Evolutionary conservation across 371 early-diverging fungal species (phyloP).

Genomic region (Mucor circinelloides): DNA sequence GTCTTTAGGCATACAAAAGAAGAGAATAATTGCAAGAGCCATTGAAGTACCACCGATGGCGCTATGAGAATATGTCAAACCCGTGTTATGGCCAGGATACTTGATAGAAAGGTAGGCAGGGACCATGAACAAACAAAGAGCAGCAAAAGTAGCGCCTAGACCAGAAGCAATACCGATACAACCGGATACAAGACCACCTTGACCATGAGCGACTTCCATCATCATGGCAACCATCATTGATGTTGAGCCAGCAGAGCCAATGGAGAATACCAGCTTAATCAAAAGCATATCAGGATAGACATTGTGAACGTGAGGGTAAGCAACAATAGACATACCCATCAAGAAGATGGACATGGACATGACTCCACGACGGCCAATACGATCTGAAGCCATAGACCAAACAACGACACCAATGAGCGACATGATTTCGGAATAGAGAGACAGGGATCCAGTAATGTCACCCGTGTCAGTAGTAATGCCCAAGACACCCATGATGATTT

Average conservation of each 20-base stretch:
- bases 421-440: slow-evolving; percentile 67
- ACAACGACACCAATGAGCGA: slow-evolving; percentile 38
- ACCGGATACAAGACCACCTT: slow-evolving; percentile 55
- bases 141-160: slow-evolving; percentile 54
- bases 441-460: slow-evolving; percentile 45
- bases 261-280: slow-evolving; percentile 54
- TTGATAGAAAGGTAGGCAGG: slow-evolving; percentile 36
- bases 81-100: slow-evolving; percentile 22
- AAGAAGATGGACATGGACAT: slow-evolving; percentile 31
- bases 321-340: slow-evolving; percentile 54
- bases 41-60: slow-evolving; percentile 49
- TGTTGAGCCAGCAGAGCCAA: slow-evolving; percentile 71
- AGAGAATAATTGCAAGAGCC: slow-evolving; percentile 33
- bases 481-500: slow-evolving; percentile 28
- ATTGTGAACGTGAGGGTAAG: slow-evolving; percentile 50
- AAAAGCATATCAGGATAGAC: slow-evolving; percentile 61
- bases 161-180: slow-evolving; percentile 58
- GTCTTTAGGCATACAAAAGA: slow-evolving; percentile 43
- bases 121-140: slow-evolving; percentile 43
- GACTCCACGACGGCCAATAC: slow-evolving; percentile 23
- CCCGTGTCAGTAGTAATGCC: slow-evolving; percentile 19
- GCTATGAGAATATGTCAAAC: slow-evolving; percentile 29
- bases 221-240: slow-evolving; percentile 72
- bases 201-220: slow-evolving; percentile 52
- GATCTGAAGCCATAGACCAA: slow-evolving; percentile 34